A percentile compares a stretch with the other conserved stretches of the same genome.
Conservation (phyloP, 371 early-diverging fungal genomes). For the Syncephalastrum monosporum region DNA sequence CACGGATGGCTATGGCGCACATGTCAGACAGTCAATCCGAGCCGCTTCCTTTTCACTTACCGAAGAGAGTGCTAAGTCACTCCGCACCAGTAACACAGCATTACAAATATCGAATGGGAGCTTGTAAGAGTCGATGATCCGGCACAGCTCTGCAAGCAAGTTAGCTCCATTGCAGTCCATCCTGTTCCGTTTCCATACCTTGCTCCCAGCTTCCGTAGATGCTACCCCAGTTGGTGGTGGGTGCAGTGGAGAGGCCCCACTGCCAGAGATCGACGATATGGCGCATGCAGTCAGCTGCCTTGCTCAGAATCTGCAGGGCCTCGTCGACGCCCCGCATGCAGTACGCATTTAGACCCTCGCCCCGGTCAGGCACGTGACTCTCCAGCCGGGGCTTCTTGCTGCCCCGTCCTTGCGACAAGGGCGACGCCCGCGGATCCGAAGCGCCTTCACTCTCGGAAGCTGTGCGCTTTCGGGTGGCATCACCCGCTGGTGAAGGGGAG, state of each 20-base stretch:
- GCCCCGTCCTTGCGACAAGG: conserved; percentile 4
- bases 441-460: not conserved
- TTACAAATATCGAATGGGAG: conserved; percentile 48
- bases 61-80: conserved; percentile 45
- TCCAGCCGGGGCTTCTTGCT: conserved; percentile 14
- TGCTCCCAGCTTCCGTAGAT: conserved; percentile 33
- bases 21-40: not conserved
- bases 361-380: conserved; percentile 19
- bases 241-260: conserved; percentile 27
- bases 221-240: conserved; percentile 23
- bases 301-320: conserved; percentile 37
- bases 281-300: conserved; percentile 41
- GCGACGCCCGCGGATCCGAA: not conserved
- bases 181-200: conserved; percentile 17
- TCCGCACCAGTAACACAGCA: conserved; percentile 38
- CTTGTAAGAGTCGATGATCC: conserved; percentile 36
- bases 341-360: conserved; percentile 32
- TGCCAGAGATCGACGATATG: conserved; percentile 43
- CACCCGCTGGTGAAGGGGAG: not conserved
- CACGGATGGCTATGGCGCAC: conserved; percentile 33
- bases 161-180: not conserved
- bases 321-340: conserved; percentile 45
- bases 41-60: conserved; percentile 17
- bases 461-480: conserved; percentile 6
- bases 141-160: conserved; percentile 21